Evolutionary conservation across 352 stramenopile species (phyloP).

Genomic region (Detonula confervacea): DNA sequence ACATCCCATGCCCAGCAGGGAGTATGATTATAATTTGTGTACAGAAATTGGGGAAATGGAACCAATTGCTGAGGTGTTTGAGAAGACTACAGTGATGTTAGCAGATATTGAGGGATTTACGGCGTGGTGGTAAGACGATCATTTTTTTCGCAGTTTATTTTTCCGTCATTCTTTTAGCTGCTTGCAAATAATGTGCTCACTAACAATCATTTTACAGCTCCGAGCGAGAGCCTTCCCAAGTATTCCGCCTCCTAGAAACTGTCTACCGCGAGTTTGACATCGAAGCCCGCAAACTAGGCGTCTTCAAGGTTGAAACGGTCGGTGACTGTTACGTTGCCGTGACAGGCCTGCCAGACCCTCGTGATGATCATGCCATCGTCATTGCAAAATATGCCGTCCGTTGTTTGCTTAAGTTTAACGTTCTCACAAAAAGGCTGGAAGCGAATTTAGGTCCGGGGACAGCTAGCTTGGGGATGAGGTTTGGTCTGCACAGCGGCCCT

Average conservation of each 20-base stretch:
- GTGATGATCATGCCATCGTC: slow-evolving; percentile 61
- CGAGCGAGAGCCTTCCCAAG: slow-evolving; percentile 50
- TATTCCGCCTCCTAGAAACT: slow-evolving; percentile 63
- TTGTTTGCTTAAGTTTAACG: slow-evolving; percentile 39
- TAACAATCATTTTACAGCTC: slow-evolving; percentile 56
- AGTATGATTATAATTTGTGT: slow-evolving; percentile 35
- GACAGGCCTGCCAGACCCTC: slow-evolving; percentile 58
- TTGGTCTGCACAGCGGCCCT: slow-evolving; percentile 53
- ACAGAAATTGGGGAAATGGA: slow-evolving; percentile 30
- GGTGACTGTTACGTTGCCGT: slow-evolving; percentile 72
- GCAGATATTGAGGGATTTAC: slow-evolving; percentile 63
- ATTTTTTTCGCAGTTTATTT: background rate
- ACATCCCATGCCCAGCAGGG: slow-evolving; percentile 35
- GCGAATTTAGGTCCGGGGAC: slow-evolving; percentile 42
- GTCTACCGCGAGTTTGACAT: slow-evolving; percentile 68
- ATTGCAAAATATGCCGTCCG: slow-evolving; percentile 61
- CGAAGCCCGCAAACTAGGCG: slow-evolving; percentile 39
- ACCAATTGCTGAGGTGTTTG: slow-evolving; percentile 68
- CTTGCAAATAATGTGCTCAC: slow-evolving; percentile 2
- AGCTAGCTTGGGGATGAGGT: slow-evolving; percentile 48
- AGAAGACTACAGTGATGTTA: slow-evolving; percentile 69
- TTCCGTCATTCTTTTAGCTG: background rate
- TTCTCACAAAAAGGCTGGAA: slow-evolving; percentile 35
- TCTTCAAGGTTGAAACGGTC: slow-evolving; percentile 76
- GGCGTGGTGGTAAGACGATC: no score